Percentiles rank a stretch among this genome's conserved stretches.
phyloP scores from a whole-genome alignment of 2,329 filamentous ascomycete genomes.

The Pseudovirgaria hyperparasitica region DNA sequence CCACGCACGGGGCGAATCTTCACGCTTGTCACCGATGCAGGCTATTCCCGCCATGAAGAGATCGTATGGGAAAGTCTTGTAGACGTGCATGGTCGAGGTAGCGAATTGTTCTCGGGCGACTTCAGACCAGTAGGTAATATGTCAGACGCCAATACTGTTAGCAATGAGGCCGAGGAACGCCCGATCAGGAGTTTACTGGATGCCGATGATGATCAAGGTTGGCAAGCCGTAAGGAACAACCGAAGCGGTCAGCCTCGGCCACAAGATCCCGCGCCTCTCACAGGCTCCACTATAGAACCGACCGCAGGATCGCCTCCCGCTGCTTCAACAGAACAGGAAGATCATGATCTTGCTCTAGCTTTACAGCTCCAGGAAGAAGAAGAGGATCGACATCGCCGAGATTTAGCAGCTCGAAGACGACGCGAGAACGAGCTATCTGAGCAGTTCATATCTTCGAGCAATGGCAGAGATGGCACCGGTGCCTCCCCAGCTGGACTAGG shows the following conservation, averaged over 20 bases:
- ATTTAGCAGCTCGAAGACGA: slow-evolving; percentile 45
- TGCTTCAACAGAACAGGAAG: slow-evolving; percentile 61
- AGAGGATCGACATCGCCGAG: slow-evolving; percentile 57
- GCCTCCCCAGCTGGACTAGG: slow-evolving; percentile 13
- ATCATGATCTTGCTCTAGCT: slow-evolving; percentile 71
- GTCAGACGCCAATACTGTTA: slow-evolving; percentile 14
- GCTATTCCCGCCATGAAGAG: slow-evolving; percentile 76
- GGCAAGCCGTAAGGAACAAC: slow-evolving; percentile 17
- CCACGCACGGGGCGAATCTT: slow-evolving; percentile 63
- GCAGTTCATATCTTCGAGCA: slow-evolving; percentile 47
- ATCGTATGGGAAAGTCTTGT: slow-evolving; percentile 92
- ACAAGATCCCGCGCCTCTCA: slow-evolving; percentile 13
- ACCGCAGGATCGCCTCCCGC: slow-evolving; percentile 8
- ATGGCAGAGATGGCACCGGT: slow-evolving; percentile 12
- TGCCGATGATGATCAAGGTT: no score
- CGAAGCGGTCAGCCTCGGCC: slow-evolving; percentile 5
- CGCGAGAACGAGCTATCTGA: slow-evolving; percentile 58
- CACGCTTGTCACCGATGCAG: slow-evolving; percentile 83
- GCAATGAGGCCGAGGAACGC: no score
- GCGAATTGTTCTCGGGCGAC: slow-evolving; percentile 81
- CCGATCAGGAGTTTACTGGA: no score
- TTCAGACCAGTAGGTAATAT: slow-evolving; percentile 68
- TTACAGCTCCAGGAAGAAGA: slow-evolving; percentile 93
- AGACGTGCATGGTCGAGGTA: slow-evolving; percentile 71
- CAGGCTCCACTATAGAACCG: slow-evolving; percentile 8